Conservation (phyloP, 2,329 filamentous ascomycete species). For the Ascochyta viciae-villosae region DNA sequence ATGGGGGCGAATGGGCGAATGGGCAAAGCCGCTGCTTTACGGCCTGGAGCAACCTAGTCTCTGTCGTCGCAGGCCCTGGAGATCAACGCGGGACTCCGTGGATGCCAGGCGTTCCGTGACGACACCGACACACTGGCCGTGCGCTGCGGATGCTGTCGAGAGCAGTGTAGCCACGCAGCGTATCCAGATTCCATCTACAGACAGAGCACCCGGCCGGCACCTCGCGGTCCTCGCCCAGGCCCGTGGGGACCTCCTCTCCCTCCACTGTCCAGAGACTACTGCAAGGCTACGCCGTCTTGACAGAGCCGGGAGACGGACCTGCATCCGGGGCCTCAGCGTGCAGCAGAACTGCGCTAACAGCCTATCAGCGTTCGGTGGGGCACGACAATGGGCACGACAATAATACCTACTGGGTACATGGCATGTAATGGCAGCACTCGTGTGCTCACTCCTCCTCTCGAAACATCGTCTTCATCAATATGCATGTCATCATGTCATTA, state of each 20-base stretch:
- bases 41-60: slow-evolving; percentile 12
- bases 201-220: background rate
- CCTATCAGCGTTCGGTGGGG: slow-evolving; percentile 8
- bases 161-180: background rate
- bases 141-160: slow-evolving; percentile 13
- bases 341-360: slow-evolving; percentile 2
- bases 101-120: slow-evolving; percentile 9
- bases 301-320: slow-evolving; percentile 17
- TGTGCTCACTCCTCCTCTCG: background rate
- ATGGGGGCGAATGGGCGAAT: slow-evolving; percentile 11
- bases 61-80: slow-evolving; percentile 12
- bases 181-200: no score
- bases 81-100: slow-evolving; percentile 13
- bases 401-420: background rate
- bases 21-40: slow-evolving; percentile 11
- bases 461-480: background rate
- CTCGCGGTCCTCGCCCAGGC: slow-evolving; percentile 1
- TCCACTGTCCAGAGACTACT: slow-evolving; percentile 9
- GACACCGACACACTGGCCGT: slow-evolving; percentile 16
- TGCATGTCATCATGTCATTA: slow-evolving; percentile 13
- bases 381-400: background rate
- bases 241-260: slow-evolving; percentile 8
- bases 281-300: slow-evolving; percentile 17
- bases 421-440: slow-evolving; percentile 3
- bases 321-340: slow-evolving; percentile 15